Conservation (phyloP, 768 basidiomycete species). For the Neoboletus brunneissimus region DNA sequence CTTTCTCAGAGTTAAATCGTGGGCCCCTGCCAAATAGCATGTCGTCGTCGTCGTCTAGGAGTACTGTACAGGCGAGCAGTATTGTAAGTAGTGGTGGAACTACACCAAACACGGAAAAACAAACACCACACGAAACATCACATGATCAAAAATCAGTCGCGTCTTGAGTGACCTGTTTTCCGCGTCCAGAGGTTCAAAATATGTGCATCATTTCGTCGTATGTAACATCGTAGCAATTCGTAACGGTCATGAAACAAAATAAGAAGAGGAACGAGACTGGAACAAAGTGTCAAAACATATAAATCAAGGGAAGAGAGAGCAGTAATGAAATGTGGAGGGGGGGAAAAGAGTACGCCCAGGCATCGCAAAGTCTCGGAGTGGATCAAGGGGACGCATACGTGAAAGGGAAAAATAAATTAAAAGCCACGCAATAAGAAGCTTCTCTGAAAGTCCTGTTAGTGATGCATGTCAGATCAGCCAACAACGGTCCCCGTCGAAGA, state of each 20-base stretch:
- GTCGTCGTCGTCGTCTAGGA: not conserved
- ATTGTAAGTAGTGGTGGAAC: conserved; percentile 1
- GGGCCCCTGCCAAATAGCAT: conserved; percentile 49
- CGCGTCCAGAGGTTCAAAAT: not conserved
- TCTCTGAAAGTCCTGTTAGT: conserved; percentile 23
- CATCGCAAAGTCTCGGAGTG: not conserved
- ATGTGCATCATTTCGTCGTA: conserved; percentile 26
- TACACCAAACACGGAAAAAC: conserved; percentile 17
- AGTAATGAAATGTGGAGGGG: conserved; percentile 5
- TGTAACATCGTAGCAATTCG: conserved; percentile 30
- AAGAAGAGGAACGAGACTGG: conserved; percentile 5
- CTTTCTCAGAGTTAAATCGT: conserved; percentile 27
- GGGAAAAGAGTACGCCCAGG: not conserved
- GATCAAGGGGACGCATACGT: conserved; percentile 8
- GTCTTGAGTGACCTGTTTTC: no score
- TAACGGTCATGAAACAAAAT: conserved; percentile 21
- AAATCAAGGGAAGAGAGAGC: conserved; percentile 6
- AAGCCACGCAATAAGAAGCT: conserved; percentile 21
- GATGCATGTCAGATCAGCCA: conserved; percentile 15
- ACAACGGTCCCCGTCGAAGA: conserved; percentile 10
- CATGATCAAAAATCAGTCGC: conserved; percentile 25
- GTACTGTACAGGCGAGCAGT: no score
- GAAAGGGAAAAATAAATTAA: conserved; percentile 17
- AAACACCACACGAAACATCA: conserved; percentile 22
- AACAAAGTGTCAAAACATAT: conserved; percentile 10